Base-by-base conservation (phyloP, 2,329 filamentous ascomycete species). In the Aurifilum marmelostoma region DNA sequence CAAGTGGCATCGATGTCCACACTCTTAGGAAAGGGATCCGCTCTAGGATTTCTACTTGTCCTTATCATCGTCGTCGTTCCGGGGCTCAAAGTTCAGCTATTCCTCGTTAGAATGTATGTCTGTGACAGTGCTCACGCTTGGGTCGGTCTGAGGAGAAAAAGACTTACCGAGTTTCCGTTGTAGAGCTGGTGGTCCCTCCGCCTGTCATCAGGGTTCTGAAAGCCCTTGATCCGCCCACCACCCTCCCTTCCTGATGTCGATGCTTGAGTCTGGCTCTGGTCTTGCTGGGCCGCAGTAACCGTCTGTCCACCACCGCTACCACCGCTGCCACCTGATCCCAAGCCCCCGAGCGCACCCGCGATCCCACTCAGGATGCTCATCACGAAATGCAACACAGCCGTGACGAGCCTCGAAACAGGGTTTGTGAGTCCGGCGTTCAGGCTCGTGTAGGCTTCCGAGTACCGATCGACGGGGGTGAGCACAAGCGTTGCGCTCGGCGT, bases 151-250 rank as follows among this genome's bases (percentile, higher is more conserved):
- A n/a, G n/a, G 34, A 34, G 34, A 34, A 4, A 34, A 59, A 12
- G n/a, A 81, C 88, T 79, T 83, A 94, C 92, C 77, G 92, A 92
- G 76, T 97, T 97, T 1, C 94, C 94, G 75, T 97, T 97, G 77
- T 97, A 97, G 61, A 97, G 87, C 75, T 97, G 91, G 59, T 89
- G 86, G 71, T 90, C 85, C 67, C 86, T 80, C 66, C 83, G 83
- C 52, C 84, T 82, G 71, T 87, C 82, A 27, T 84, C 81, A 52
- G 84, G 81, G 69, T 89, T 87, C 72, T 81, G 79, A 67, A 90
- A 78, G 0, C 86, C 88, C 63, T 83, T 80, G 69, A 80, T 76
- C 67, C 76, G 77, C 18, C 70, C 69, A 16, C 62, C 59, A 67
- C 56, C 43, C 41, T 61, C 64, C 21, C 69, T 58, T 24, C 68